Evolutionary conservation across 306 rosid species (phyloP).

Genomic region (Erythrophleum fordii): DNA sequence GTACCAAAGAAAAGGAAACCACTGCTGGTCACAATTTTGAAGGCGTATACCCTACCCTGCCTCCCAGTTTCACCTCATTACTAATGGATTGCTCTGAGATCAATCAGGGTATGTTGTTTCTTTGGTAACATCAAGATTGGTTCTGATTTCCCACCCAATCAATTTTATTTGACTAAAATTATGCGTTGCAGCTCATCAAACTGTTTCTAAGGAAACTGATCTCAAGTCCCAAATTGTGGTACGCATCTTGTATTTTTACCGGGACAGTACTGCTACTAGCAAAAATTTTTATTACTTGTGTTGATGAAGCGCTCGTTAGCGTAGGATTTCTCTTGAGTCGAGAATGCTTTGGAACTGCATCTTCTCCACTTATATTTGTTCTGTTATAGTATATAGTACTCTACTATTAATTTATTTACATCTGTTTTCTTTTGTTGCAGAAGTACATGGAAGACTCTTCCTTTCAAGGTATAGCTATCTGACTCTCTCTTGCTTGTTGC

Average conservation of each 20-base stretch:
- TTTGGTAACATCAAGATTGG: neutral
- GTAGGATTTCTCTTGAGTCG: conserved; percentile 27
- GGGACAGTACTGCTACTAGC: conserved; percentile 1
- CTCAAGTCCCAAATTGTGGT: conserved; percentile 79
- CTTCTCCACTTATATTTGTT: conserved; percentile 30
- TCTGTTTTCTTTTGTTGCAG: conserved; percentile 57
- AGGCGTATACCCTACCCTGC: conserved; percentile 58
- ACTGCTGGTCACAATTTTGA: conserved; percentile 44
- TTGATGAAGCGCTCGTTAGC: conserved; percentile 28
- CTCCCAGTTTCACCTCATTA: conserved; percentile 81
- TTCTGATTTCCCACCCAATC: conserved; percentile 34
- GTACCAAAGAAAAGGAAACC: conserved; percentile 43
- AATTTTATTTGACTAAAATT: conserved; percentile 40
- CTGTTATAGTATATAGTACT: neutral
- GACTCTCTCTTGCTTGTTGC: conserved; percentile 22
- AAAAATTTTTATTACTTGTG: conserved; percentile 2
- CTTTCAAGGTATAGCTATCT: conserved; percentile 69
- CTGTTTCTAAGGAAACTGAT: conserved; percentile 48
- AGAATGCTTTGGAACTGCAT: conserved; percentile 23
- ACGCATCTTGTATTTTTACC: conserved; percentile 34
- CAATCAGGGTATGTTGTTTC: conserved; percentile 55
- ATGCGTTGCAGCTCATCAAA: conserved; percentile 54
- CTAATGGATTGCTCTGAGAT: conserved; percentile 52
- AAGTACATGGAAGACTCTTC: conserved; percentile 88
- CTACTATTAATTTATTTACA: conserved; percentile 22